These are phyloP conservation scores for Amaranthus palmeri DNA, from an alignment of 148 eudicot species.

Conservation along the genomic window DNA sequence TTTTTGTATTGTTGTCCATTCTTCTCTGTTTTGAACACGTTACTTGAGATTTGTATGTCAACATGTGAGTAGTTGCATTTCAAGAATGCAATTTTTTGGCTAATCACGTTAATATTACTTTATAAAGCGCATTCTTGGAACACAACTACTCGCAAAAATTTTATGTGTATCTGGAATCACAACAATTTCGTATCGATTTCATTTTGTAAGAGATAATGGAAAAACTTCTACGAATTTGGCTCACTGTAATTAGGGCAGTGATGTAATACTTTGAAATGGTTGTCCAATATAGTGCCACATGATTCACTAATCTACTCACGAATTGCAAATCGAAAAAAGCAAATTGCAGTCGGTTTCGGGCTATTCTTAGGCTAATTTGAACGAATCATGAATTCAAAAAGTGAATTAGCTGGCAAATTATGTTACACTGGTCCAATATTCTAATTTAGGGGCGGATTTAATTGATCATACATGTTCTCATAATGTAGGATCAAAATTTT, in stretches of 20 bases:
- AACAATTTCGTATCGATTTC: too few species aligned
- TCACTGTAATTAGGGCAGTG: not conserved
- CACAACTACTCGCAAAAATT: not conserved
- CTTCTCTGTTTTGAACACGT: not conserved
- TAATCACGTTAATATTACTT: not conserved
- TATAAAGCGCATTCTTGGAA: not conserved
- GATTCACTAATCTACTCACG: not conserved
- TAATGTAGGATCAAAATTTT: constrained; percentile 81
- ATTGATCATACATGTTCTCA: not conserved
- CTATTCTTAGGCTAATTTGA: too few species aligned
- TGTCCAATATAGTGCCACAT: not conserved
- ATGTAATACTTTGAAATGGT: not conserved
- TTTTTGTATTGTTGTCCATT: not conserved
- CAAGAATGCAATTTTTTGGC: not conserved
- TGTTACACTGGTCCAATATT: too few species aligned
- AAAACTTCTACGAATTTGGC: not conserved
- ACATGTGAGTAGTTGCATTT: too few species aligned
- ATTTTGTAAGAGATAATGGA: not conserved
- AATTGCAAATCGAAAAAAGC: too few species aligned
- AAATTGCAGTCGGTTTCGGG: too few species aligned
- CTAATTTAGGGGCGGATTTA: not conserved
- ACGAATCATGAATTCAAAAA: too few species aligned
- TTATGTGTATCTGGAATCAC: too few species aligned
- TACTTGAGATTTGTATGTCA: not conserved
- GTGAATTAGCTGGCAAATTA: too few species aligned